Conservation (phyloP, 768 basidiomycete species). For the Kwoniella dejecticola region DNA sequence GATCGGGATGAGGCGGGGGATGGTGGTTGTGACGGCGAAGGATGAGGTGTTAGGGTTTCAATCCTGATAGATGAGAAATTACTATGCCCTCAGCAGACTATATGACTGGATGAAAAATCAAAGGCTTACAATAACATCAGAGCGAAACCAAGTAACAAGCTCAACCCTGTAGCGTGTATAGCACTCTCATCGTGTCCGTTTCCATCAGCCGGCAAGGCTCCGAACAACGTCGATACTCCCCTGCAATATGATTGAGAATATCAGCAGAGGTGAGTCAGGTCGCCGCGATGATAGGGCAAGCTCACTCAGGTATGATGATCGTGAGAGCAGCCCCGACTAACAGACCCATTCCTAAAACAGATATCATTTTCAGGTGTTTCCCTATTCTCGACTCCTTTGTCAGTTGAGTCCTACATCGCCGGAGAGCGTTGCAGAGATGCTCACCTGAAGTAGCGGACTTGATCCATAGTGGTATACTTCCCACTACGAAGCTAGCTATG, state of each 20-base stretch:
- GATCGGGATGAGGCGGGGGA: conserved; percentile 31
- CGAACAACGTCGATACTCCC: conserved; percentile 50
- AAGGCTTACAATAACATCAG: conserved; percentile 54
- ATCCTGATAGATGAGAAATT: conserved; percentile 19
- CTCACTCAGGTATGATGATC: conserved; percentile 90
- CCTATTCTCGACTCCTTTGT: conserved; percentile 28
- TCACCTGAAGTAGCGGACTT: conserved; percentile 55
- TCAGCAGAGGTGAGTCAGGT: not conserved
- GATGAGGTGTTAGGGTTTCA: conserved; percentile 53
- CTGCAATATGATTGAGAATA: conserved; percentile 14
- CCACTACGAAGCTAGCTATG: conserved; percentile 63
- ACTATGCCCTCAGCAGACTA: not conserved
- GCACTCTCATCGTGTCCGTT: conserved; percentile 34
- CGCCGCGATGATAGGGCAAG: conserved; percentile 41
- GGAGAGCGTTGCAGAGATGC: conserved; percentile 60
- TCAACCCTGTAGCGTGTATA: conserved; percentile 49
- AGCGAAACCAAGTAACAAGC: conserved; percentile 53
- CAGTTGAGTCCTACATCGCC: not conserved
- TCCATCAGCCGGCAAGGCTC: conserved; percentile 31
- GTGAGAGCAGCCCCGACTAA: conserved; percentile 86
- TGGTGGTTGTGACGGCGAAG: conserved; percentile 32
- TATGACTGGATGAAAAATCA: conserved; percentile 53
- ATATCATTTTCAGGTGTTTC: conserved; percentile 61
- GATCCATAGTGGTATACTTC: conserved; percentile 74
- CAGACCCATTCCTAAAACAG: conserved; percentile 74